Percentiles rank a stretch among this genome's conserved stretches.
Conservation (phyloP, 177 flowering plant species). For the Vitis hybrid region DNA sequence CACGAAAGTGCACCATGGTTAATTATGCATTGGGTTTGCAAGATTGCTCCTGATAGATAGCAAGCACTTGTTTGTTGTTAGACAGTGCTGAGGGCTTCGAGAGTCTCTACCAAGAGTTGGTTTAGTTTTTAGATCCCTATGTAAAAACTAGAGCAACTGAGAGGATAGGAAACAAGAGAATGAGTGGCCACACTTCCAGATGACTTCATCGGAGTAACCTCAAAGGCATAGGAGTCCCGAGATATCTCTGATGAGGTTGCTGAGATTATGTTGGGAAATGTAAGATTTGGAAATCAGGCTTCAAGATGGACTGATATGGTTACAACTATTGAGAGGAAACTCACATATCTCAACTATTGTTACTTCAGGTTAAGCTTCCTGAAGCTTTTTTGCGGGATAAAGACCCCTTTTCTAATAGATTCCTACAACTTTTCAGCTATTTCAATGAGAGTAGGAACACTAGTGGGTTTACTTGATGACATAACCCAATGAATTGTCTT, state of each 20-base stretch:
- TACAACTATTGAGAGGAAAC: not conserved
- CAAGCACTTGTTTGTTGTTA: too few relatives aligned
- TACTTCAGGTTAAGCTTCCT: too few relatives aligned
- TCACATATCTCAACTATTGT: too few relatives aligned
- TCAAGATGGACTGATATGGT: not conserved
- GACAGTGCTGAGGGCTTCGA: too few relatives aligned
- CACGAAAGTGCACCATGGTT: too few relatives aligned
- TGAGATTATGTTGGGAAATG: not conserved
- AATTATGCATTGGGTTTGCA: too few relatives aligned
- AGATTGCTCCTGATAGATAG: too few relatives aligned
- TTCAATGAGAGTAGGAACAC: fast-evolving
- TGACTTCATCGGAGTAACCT: slow-evolving; percentile 4
- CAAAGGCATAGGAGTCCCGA: slow-evolving; percentile 1
- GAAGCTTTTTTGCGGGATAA: too few relatives aligned
- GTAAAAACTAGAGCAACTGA: slow-evolving; percentile 30
- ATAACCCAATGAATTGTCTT: slow-evolving; percentile 24
- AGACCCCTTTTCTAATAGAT: too few relatives aligned
- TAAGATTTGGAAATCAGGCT: not conserved
- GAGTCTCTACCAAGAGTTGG: slow-evolving; percentile 39
- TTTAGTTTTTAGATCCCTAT: slow-evolving; percentile 32
- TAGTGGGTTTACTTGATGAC: too few relatives aligned
- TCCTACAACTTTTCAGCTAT: too few relatives aligned
- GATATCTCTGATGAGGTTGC: not conserved
- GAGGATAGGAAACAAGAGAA: slow-evolving; percentile 12
- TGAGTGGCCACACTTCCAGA: slow-evolving; percentile 25